phyloP scores from a whole-genome alignment of 768 basidiomycete genomes.

The Thelephora ganbajun region DNA sequence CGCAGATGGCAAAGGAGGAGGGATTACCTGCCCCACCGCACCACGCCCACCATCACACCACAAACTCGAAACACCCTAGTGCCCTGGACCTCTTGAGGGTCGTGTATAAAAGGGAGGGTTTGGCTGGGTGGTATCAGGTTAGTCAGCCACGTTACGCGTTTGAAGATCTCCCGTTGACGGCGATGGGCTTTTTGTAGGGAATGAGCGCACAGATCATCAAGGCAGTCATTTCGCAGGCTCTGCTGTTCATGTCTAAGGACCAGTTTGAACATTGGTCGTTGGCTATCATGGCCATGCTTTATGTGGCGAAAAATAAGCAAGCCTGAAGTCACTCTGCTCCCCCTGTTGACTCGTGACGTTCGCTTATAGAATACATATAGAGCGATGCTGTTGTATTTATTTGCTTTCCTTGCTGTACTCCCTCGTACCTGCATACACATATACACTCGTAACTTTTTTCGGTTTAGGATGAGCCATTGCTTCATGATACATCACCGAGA shows the following conservation, averaged over 20 bases:
- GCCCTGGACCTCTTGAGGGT: slow-evolving; percentile 64
- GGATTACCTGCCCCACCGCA: slow-evolving; percentile 23
- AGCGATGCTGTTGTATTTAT: too few relatives aligned
- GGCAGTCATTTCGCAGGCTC: slow-evolving; percentile 88
- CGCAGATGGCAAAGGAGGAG: slow-evolving; percentile 31
- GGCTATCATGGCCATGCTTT: slow-evolving; percentile 43
- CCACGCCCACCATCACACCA: slow-evolving; percentile 27
- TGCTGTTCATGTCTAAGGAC: slow-evolving; percentile 95
- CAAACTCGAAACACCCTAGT: slow-evolving; percentile 40
- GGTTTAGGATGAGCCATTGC: too few relatives aligned
- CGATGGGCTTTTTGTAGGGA: slow-evolving; percentile 35
- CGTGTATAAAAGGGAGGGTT: slow-evolving; percentile 65
- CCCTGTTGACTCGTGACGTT: too few relatives aligned
- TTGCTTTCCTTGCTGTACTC: too few relatives aligned
- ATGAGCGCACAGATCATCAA: slow-evolving; percentile 95
- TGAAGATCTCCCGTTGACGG: not conserved
- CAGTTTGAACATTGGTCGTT: slow-evolving; percentile 88
- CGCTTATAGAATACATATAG: too few relatives aligned
- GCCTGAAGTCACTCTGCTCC: not conserved
- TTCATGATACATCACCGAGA: too few relatives aligned
- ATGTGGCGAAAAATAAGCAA: not conserved
- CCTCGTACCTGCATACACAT: too few relatives aligned
- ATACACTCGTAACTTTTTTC: too few relatives aligned
- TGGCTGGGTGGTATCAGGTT: slow-evolving; percentile 93
- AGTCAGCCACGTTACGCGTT: slow-evolving; percentile 12